A percentile compares a stretch with the other conserved stretches of the same genome.
Evolutionary conservation across 2,329 filamentous ascomycete species (phyloP).

Genomic region (Trichocomaceae sp.): DNA sequence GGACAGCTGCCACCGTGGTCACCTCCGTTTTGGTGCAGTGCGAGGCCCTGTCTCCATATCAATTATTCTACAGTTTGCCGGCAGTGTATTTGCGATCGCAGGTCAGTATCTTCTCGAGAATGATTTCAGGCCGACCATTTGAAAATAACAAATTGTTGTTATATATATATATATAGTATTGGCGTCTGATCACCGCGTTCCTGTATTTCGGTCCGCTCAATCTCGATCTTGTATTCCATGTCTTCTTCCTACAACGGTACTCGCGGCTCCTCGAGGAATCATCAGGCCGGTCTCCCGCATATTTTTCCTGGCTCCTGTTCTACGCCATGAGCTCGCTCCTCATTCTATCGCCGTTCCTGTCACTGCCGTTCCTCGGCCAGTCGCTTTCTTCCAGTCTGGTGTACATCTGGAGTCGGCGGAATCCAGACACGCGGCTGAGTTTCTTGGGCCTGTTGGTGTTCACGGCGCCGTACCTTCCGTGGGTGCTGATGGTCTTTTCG

Average conservation of each 20-base stretch:
- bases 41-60: constrained; percentile 83
- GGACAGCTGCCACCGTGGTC: constrained; percentile 86
- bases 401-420: constrained; percentile 95
- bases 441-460: constrained; percentile 86
- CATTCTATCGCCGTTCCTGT: constrained; percentile 74
- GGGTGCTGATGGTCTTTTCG: constrained; percentile 91
- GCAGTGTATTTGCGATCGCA: constrained; percentile 88
- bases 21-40: constrained; percentile 89
- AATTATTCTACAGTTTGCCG: constrained; percentile 93
- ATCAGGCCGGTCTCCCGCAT: constrained; percentile 80
- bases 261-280: constrained; percentile 91
- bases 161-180: constrained; percentile 62
- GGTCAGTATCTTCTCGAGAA: constrained; percentile 48
- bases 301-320: constrained; percentile 89
- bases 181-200: constrained; percentile 93
- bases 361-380: constrained; percentile 89
- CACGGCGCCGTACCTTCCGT: constrained; percentile 87
- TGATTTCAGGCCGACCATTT: neutral
- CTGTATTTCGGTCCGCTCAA: constrained; percentile 94
- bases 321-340: constrained; percentile 78
- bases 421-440: constrained; percentile 83
- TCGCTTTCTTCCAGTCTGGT: constrained; percentile 87
- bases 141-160: too few relatives aligned
- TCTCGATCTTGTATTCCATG: constrained; percentile 90
- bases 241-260: constrained; percentile 97